Conservation (phyloP, 805 yeast genomes). For the Metschnikowia vanudenii region DNA sequence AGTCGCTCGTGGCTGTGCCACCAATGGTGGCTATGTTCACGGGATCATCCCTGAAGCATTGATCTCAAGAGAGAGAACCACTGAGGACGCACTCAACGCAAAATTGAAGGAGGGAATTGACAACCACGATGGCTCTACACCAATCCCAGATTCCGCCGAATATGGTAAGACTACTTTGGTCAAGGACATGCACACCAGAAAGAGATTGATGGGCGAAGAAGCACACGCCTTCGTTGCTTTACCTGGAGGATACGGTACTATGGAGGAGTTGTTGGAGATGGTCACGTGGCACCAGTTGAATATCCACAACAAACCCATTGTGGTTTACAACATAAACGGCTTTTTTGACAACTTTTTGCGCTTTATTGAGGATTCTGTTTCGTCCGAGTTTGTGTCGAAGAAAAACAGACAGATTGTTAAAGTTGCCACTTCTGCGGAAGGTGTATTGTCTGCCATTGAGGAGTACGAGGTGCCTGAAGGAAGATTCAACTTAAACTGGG, state of each 20-base stretch:
- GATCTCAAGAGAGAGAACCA: conserved; percentile 66
- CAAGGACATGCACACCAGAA: conserved; percentile 86
- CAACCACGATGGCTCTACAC: conserved; percentile 64
- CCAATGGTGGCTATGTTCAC: conserved; percentile 66
- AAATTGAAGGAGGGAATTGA: conserved; percentile 52
- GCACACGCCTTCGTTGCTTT: conserved; percentile 85
- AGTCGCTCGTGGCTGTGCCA: conserved; percentile 62
- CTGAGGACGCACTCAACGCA: conserved; percentile 43
- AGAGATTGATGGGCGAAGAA: conserved; percentile 80
- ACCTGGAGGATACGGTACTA: conserved; percentile 91
- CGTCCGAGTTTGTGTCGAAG: conserved; percentile 64
- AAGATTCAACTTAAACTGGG: conserved; percentile 73
- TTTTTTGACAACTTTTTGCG: conserved; percentile 69
- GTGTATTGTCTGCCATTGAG: conserved; percentile 61
- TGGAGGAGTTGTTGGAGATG: conserved; percentile 87
- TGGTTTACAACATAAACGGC: conserved; percentile 74
- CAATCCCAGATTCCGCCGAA: conserved; percentile 54
- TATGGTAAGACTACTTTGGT: conserved; percentile 83
- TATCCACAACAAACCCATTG: conserved; percentile 79
- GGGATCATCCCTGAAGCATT: conserved; percentile 87
- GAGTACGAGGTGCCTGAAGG: conserved; percentile 68
- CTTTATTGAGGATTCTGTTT: conserved; percentile 60
- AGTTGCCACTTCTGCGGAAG: conserved; percentile 67
- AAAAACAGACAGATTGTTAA: conserved; percentile 66
- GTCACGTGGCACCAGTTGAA: conserved; percentile 90